Conservation (phyloP, 2,329 filamentous ascomycete species). For the Xylariaceae sp. region DNA sequence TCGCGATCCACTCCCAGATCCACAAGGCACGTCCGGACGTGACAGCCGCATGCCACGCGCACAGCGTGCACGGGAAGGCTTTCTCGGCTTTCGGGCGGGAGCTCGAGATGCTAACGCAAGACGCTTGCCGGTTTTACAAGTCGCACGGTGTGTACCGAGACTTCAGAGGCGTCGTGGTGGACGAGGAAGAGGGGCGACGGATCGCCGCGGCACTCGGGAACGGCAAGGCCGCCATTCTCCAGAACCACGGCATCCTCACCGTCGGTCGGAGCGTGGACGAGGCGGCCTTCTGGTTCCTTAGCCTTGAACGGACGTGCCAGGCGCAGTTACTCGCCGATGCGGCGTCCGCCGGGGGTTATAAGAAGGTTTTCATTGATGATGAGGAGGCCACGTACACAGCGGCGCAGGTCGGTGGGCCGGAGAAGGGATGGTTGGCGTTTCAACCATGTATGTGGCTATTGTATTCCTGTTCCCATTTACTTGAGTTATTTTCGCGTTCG, state of each 20-base stretch:
- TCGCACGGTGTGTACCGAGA: conserved; percentile 65
- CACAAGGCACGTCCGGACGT: conserved; percentile 65
- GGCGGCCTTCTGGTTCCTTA: conserved; percentile 67
- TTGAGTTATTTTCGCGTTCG: not conserved
- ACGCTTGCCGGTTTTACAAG: conserved; percentile 63
- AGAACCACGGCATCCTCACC: conserved; percentile 70
- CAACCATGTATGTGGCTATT: conserved; percentile 32
- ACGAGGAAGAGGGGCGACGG: conserved; percentile 61
- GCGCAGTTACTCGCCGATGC: conserved; percentile 68
- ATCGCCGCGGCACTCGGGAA: conserved; percentile 63
- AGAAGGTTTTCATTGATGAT: conserved; percentile 40
- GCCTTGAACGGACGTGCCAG: conserved; percentile 67
- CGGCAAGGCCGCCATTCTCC: conserved; percentile 62
- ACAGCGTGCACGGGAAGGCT: conserved; percentile 65
- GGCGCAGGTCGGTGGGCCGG: conserved; percentile 39
- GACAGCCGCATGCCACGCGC: conserved; percentile 66
- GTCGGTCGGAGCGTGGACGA: conserved; percentile 70
- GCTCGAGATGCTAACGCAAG: conserved; percentile 68
- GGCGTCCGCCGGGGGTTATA: conserved; percentile 47
- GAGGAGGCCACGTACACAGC: conserved; percentile 39
- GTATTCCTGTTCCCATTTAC: not conserved
- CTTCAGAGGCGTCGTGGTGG: conserved; percentile 67
- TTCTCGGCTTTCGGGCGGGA: conserved; percentile 63
- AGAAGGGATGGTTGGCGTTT: conserved; percentile 43
- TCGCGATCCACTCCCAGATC: conserved; percentile 66